These are phyloP conservation scores for Globisporangium apiculatum DNA, from an alignment of 352 stramenopile genomes.

Conservation along the genomic window DNA sequence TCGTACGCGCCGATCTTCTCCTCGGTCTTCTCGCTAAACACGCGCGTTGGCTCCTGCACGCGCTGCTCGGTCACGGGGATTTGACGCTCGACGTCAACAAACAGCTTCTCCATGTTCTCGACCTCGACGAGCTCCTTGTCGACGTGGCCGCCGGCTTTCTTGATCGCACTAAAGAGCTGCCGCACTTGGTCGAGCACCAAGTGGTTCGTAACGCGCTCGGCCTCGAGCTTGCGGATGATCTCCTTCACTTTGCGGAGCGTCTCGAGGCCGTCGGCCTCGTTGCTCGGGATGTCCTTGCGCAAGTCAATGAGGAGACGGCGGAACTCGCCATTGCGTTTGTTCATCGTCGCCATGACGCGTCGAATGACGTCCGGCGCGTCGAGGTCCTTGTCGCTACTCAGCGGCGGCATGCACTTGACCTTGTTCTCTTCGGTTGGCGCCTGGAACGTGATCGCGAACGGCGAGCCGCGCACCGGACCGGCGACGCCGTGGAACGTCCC, in stretches of 20 bases:
- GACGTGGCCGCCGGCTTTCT: slow-evolving; percentile 69
- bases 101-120: slow-evolving; percentile 81
- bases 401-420: slow-evolving; percentile 60
- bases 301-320: slow-evolving; percentile 71
- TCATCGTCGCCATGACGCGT: slow-evolving; percentile 74
- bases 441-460: slow-evolving; percentile 70
- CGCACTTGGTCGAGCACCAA: slow-evolving; percentile 73
- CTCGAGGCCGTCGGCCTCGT: slow-evolving; percentile 70
- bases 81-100: slow-evolving; percentile 72
- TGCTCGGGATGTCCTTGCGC: slow-evolving; percentile 76
- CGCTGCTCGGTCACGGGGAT: slow-evolving; percentile 70
- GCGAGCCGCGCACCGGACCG: slow-evolving; percentile 91
- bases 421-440: slow-evolving; percentile 59
- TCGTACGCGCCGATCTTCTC: slow-evolving; percentile 93
- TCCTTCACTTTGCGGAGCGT: slow-evolving; percentile 80
- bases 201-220: slow-evolving; percentile 57
- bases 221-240: slow-evolving; percentile 74
- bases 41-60: slow-evolving; percentile 65
- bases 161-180: slow-evolving; percentile 73
- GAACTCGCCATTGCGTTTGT: slow-evolving; percentile 80
- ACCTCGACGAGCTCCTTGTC: slow-evolving; percentile 81
- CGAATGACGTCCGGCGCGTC: slow-evolving; percentile 66
- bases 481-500: slow-evolving; percentile 92
- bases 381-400: slow-evolving; percentile 64
- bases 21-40: slow-evolving; percentile 90